Percentiles rank a stretch among this genome's conserved stretches.
Conservation (phyloP, 2,329 filamentous ascomycete species). For the Corinectria fuckeliana region DNA sequence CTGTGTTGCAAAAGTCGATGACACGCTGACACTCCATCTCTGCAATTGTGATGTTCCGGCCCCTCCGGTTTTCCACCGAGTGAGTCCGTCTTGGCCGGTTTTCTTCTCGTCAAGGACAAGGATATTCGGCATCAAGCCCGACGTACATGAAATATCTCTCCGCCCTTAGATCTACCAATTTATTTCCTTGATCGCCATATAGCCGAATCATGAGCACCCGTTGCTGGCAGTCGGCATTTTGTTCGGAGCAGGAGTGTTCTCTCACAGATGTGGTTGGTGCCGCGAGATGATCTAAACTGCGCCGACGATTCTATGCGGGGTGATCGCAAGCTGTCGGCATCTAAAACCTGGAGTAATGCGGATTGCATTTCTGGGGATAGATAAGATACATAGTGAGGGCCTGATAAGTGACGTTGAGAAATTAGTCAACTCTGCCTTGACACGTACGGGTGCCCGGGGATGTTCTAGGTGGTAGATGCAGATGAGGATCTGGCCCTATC, state of each 20-base stretch:
- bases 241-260: not conserved
- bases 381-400: slow-evolving; percentile 1
- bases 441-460: too few relatives aligned
- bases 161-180: not conserved
- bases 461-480: not conserved
- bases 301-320: not conserved
- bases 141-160: not conserved
- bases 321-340: not conserved
- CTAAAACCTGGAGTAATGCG: slow-evolving; percentile 15
- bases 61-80: not conserved
- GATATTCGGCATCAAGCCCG: not conserved
- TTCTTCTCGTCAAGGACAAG: not conserved
- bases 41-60: not conserved
- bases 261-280: not conserved
- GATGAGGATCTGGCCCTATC: not conserved
- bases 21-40: not conserved
- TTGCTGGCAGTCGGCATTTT: not conserved
- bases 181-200: not conserved
- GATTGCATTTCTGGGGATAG: slow-evolving; percentile 1
- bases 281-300: not conserved
- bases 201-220: not conserved
- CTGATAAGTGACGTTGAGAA: not conserved
- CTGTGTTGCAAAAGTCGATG: not conserved
- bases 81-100: not conserved
- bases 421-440: not conserved